Base-by-base conservation (phyloP, 441 rosid species). In the Pelargonium exstipulatum region DNA sequence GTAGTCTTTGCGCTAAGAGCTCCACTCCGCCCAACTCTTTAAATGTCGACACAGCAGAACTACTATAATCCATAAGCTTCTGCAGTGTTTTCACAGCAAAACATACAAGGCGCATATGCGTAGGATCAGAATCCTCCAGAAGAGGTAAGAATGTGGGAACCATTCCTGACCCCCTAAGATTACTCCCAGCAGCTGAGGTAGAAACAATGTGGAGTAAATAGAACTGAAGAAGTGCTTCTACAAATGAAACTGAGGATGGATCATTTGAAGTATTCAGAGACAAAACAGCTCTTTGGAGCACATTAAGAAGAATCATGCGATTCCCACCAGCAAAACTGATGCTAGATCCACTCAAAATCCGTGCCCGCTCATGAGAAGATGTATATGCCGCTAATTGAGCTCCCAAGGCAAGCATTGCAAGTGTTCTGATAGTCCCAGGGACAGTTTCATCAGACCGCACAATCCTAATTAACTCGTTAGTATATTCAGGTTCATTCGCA, bases 401-500 rank as follows among this genome's bases (percentile, higher is more conserved):
- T 71, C 96, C 96, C 82, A 95, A 79, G 49, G 98, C 96, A 71
- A 84, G 90, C 98, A 95, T 91, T 37, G 97, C 91, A 74, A 90
- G 96, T 60, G 97, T 92, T 82, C 97, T 89, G 70, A 88, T 88
- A 64, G 85, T 79, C 72, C 99, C 98, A 66, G 95, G 95, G 73
- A 92, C 79, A 66, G 87, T 80, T 76, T 90, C 95, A 75, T 95
- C 99, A 22, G 99, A 86, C 13, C 90, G 84, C 73, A 95, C 99
- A 40, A 95, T 95, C 82, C 95, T 90, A 68, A 92, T 89, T 67
- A 95, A 80, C 78, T 95, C 99, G 79, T 90, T 92, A 70, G 98
- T 95, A 78, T 95, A 90, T 77, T 95, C 99, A 2, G 99, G 99
- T 77, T 95, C 99, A 84, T 95, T 92, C 16, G 97, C 98, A 69